phyloP scores from a whole-genome alignment of 2,329 filamentous ascomycete genomes.

The Blastomyces silverae region DNA sequence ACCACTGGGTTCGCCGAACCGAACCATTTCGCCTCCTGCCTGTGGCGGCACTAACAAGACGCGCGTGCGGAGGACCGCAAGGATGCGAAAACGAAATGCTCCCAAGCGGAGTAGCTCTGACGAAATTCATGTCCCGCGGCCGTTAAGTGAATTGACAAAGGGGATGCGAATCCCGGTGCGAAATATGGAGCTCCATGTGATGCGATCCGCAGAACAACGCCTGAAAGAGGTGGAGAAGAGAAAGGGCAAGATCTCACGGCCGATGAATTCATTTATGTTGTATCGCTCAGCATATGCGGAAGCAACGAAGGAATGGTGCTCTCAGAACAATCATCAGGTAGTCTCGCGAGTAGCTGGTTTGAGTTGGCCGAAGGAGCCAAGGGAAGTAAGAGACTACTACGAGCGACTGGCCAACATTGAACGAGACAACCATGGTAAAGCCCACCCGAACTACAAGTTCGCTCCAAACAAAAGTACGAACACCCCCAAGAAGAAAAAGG shows the following conservation, averaged over 20 bases:
- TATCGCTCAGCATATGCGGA: constrained; percentile 92
- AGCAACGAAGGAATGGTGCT: constrained; percentile 70
- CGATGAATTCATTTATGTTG: constrained; percentile 98
- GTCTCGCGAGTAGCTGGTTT: constrained; percentile 81
- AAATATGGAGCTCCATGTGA: constrained; percentile 76
- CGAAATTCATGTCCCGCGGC: constrained; percentile 19
- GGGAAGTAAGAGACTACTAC: constrained; percentile 66
- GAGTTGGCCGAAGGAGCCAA: constrained; percentile 76
- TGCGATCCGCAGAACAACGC: constrained; percentile 60
- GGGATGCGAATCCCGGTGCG: constrained; percentile 52
- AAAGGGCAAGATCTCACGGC: constrained; percentile 73
- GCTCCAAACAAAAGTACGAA: constrained; percentile 64
- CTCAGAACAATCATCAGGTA: constrained; percentile 86
- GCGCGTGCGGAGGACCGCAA: constrained; percentile 21
- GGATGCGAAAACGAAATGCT: constrained; percentile 19
- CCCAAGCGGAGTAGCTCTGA: constrained; percentile 17
- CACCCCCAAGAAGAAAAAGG: constrained; percentile 45
- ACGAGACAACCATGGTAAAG: constrained; percentile 72
- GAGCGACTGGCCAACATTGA: constrained; percentile 73
- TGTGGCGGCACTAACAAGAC: constrained; percentile 13
- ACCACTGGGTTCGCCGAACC: not conserved
- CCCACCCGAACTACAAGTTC: constrained; percentile 92
- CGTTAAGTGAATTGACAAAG: constrained; percentile 24
- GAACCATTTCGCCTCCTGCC: not conserved
- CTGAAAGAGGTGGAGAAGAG: constrained; percentile 62